Conservation (phyloP, 176 grass and related monocot species). For the Avena insularis region DNA sequence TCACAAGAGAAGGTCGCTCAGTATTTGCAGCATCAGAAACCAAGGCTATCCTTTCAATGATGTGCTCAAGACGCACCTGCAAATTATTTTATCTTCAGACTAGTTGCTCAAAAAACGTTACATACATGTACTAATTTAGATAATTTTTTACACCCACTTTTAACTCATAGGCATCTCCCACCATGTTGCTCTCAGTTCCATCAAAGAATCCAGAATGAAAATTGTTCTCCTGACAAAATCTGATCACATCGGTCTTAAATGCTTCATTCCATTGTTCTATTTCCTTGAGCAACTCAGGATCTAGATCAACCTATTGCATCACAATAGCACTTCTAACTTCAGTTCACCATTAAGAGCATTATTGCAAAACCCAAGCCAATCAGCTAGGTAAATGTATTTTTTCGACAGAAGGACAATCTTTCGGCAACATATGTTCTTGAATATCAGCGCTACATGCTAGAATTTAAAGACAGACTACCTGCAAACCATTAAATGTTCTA, state of each 20-base stretch:
- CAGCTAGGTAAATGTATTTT: conserved; percentile 17
- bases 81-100: conserved; percentile 43
- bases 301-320: conserved; percentile 65
- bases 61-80: conserved; percentile 95
- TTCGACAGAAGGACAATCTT: conserved; percentile 8
- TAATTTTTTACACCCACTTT: conserved; percentile 50
- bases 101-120: neutral
- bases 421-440: neutral
- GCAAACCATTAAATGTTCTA: conserved; percentile 1
- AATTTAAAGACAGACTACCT: neutral
- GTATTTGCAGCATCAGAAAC: conserved; percentile 91
- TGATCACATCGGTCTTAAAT: conserved; percentile 77
- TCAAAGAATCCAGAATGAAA: conserved; percentile 95
- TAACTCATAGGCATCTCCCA: conserved; percentile 89
- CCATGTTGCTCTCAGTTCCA: conserved; percentile 85
- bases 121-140: neutral
- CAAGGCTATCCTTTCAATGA: conserved; percentile 90
- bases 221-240: conserved; percentile 93
- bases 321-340: conserved; percentile 27
- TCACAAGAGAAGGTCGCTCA: conserved; percentile 81
- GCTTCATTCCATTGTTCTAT: conserved; percentile 87
- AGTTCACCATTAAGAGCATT: neutral
- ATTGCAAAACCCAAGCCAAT: conserved; percentile 13
- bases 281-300: conserved; percentile 75
- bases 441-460: neutral